Evolutionary conservation across 78 protist genomes (phyloP), one percentile per base, ranked within the genome.

Genomic region (Isochrysis galbana): DNA sequence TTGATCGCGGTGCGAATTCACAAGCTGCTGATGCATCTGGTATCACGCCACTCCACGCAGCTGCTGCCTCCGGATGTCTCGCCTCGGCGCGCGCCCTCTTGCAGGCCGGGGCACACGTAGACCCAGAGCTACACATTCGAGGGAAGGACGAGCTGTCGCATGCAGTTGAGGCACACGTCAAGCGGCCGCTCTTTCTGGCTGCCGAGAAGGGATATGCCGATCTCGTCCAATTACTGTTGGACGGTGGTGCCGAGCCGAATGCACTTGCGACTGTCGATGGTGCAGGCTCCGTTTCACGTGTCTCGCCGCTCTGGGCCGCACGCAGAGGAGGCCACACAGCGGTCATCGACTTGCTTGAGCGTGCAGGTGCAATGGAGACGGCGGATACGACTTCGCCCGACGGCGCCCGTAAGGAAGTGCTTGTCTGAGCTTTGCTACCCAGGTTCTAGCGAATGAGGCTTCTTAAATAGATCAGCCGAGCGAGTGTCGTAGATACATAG

Each of bases 201-300:
- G 90, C 90, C 11, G 67, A 86, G 90, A 48, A 86, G 10, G 90
- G 90, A 36, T 80, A 61, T 80, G 54, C 42, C 45, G 55, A 5
- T 38, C 29, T 41, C 44, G 82, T 39, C 36, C 41, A 26, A 22
- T 21, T 21, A 39, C 80, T 88, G 91, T 51, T 88, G 26, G 82
- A 21, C 32, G 38, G 45, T 2, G 55, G 55, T 23, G 91, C 69
- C 10, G 86, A 77, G 36, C 7, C n/a, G 46, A 0, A 77, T n/a
- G 46, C 86, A 0, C n/a, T 41, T 46, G 46, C 86, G n/a, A 1
- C 11, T 29, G 32, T 29, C 34, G n/a, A 0, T 29, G 1, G 39
- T 1, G 47, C 7, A 11, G 47, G 1, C 39, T 0, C 86, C n/a
- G n/a, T 22, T 21, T 7, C 47, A 17, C 29, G 29, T n/a, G 23